Base-by-base conservation (phyloP, 1,284 basidiomycete species). In the Neonothopanus nambi region DNA sequence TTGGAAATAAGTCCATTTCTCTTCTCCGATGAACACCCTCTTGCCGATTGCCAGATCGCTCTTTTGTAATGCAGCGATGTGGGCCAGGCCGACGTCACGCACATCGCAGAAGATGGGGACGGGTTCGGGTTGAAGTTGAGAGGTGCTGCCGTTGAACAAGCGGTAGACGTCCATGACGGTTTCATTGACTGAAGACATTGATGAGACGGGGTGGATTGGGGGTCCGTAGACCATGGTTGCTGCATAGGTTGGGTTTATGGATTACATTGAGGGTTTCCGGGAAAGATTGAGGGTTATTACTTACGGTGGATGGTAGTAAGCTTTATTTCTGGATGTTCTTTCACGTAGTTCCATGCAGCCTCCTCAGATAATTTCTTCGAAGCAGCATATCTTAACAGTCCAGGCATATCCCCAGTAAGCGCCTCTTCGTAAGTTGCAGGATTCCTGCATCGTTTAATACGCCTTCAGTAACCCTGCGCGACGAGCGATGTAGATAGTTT, bases 351-450 rank as follows among this genome's bases (percentile, higher is more conserved):
- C 70, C 71, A 73, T 7, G 68, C 61, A 5, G 70, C 71, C 26
- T 62, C 57, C 52, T 75, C 73, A 11, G 69, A 67, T 6, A 70
- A 57, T 17, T 66, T 63, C 59, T 75, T 75, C 3, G 70, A 65
- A 6, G 68, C 65, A 39, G 66, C 61, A 58, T 75, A 75, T 7
- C 67, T 59, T 21, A 58, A 60, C n/a, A 63, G 58, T 11, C 57
- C 60, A 37, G 65, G 37, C 8, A 41, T 33, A 61, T 40, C 18
- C 15, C 48, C 48, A 18, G 24, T 30, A 13, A 15, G 23, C 15
- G 45, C 44, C 18, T 47, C 26, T 6, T 53, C 51, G 13, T 40
- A 46, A 15, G 28, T 53, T 17, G 42, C 8, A 13, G 44, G 44
- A 37, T 47, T 62, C 66, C 65, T 50, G 48, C 3, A 13, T 18